Evolutionary conservation across 2,329 filamentous ascomycete genomes (phyloP), one percentile per base, ranked within the genome.

Genomic region (Exophiala bonariae): DNA sequence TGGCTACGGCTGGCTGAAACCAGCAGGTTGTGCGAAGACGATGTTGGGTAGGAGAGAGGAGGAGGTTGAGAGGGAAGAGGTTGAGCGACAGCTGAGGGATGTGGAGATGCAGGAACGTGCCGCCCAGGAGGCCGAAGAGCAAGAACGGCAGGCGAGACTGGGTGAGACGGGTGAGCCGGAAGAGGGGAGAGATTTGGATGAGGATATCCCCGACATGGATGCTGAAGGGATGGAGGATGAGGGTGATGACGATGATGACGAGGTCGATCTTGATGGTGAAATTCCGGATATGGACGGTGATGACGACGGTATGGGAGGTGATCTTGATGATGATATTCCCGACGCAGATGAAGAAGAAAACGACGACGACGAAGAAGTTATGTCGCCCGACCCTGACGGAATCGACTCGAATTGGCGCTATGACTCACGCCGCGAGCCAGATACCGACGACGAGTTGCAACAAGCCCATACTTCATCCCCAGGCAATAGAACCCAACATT

Each of bases 11-110:
- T 99, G 93, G 93, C 84, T 99, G 46, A 87, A 86, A 49, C 93
- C 93, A 0, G 90, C 89, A 0, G 93, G 92, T 6, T 79, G 96
- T 45, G 67, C 82, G 47, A 99, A 97, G 75, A 96, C 92, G 1
- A 81, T 96, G 50, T 85, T 95, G 63, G 90, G 95, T 54, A 81
- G 90, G 70, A 85, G 87, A 33, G 93, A 99, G 69, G 93, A 99
- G 72, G 83, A 85, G 57, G 81, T 87, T 9, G 93, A 99, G 72
- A 80, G 87, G 45, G 86, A 92, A 64, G 93, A 99, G 67, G 81
- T 85, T 41, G 79, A 87, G 63, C 86, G 91, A 62, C 76, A 92
- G 31, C 85, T 86, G 50, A 77, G 86, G 63, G 88, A 93, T 62
- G 75, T 90, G 16, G 86, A 86, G 17, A 82, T 88, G 59, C 80